Conservation (phyloP, 257 asterid genomes). For the Voacanga thouarsii region DNA sequence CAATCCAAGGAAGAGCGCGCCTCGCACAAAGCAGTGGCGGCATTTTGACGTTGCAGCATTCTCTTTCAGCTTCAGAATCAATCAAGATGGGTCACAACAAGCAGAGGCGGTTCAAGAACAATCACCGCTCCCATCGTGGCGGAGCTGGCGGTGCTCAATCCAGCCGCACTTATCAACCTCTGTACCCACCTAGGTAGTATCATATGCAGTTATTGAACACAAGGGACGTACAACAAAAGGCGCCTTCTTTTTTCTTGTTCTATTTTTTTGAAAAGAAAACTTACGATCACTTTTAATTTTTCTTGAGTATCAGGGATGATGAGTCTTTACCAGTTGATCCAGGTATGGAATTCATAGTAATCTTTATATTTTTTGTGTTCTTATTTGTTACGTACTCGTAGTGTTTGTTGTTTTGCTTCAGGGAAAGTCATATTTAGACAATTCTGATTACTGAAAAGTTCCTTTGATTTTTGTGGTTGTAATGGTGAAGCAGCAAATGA, state of each 20-base stretch:
- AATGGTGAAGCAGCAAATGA: constrained; percentile 35
- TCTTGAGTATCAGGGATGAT: constrained; percentile 45
- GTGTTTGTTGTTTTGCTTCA: constrained; percentile 42
- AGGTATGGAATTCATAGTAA: constrained; percentile 34
- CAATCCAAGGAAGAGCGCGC: neutral
- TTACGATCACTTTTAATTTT: neutral
- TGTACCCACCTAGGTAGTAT: constrained; percentile 37
- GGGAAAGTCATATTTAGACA: neutral
- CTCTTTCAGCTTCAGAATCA: neutral
- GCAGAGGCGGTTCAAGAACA: constrained; percentile 65
- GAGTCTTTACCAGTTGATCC: constrained; percentile 64
- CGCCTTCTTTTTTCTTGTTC: neutral
- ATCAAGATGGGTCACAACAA: constrained; percentile 59
- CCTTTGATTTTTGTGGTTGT: constrained; percentile 4
- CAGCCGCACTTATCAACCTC: constrained; percentile 40
- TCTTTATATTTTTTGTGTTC: neutral
- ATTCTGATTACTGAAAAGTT: neutral
- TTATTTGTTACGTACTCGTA: constrained; percentile 11
- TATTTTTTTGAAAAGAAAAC: neutral
- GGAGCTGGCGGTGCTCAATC: constrained; percentile 26
- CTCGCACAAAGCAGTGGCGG: neutral
- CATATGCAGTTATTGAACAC: neutral
- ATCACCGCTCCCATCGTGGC: constrained; percentile 40
- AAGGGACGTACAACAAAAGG: neutral
- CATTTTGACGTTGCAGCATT: neutral